Percentiles rank a stretch among this genome's conserved stretches.
Conservation (phyloP, 768 basidiomycete species). For the Naganishia onofrii region DNA sequence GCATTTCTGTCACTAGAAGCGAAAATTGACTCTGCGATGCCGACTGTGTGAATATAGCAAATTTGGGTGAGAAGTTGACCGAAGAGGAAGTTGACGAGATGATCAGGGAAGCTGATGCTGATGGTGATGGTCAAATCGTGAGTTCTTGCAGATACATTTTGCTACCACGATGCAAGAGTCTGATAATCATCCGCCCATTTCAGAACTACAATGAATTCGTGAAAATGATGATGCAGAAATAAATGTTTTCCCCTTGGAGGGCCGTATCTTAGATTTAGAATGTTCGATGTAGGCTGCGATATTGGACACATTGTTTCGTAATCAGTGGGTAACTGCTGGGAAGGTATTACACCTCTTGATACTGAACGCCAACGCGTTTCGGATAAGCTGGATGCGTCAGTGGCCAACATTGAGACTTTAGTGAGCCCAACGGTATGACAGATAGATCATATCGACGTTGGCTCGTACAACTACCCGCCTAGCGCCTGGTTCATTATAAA, state of each 20-base stretch:
- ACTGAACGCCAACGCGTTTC: too few species aligned
- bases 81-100: slow-evolving; percentile 90
- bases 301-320: too few species aligned
- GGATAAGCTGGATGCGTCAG: too few species aligned
- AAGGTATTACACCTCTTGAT: too few species aligned
- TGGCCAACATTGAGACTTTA: too few species aligned
- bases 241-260: not conserved
- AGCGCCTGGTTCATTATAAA: not conserved
- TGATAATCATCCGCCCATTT: not conserved
- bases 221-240: slow-evolving; percentile 37
- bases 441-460: not conserved
- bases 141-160: not conserved
- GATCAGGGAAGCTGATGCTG: slow-evolving; percentile 93
- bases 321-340: too few species aligned
- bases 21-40: not conserved
- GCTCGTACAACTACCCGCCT: not conserved
- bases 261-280: too few species aligned
- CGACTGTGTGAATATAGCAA: slow-evolving; percentile 35
- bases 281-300: too few species aligned
- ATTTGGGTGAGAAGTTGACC: slow-evolving; percentile 75
- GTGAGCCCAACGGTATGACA: not conserved
- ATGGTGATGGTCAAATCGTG: slow-evolving; percentile 76
- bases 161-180: not conserved
- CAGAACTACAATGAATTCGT: slow-evolving; percentile 34
- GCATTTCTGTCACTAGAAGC: not conserved